Evolutionary conservation across 148 eudicot species (phyloP).

Genomic region (Salicornia ramosissima): DNA sequence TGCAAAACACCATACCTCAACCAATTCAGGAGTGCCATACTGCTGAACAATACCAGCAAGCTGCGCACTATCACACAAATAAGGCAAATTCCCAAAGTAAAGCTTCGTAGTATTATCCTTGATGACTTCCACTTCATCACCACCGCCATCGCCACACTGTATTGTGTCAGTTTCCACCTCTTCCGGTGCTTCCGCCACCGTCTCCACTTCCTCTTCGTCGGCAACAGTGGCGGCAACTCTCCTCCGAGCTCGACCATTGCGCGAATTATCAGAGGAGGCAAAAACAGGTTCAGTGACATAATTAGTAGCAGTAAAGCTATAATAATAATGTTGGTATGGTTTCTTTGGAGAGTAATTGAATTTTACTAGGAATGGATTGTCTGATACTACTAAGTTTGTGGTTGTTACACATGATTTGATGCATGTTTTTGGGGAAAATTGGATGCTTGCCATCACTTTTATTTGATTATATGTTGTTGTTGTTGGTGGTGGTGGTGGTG

Average conservation of each 20-base stretch:
- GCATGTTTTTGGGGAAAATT: slow-evolving; percentile 34
- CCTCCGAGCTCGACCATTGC: slow-evolving; percentile 36
- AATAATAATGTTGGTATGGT: slow-evolving; percentile 22
- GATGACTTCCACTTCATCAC: slow-evolving; percentile 12
- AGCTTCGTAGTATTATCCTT: slow-evolving; percentile 56
- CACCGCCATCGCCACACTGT: slow-evolving; percentile 15
- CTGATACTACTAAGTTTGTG: slow-evolving; percentile 17
- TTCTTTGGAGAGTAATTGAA: slow-evolving; percentile 14
- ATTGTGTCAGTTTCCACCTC: background rate
- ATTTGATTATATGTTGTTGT: slow-evolving; percentile 41
- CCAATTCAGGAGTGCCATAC: slow-evolving; percentile 75
- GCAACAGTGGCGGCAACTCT: slow-evolving; percentile 48
- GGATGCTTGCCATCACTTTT: slow-evolving; percentile 15
- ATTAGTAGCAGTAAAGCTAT: slow-evolving; percentile 11
- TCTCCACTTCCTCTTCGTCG: slow-evolving; percentile 30
- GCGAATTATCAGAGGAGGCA: slow-evolving; percentile 2
- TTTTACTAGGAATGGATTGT: slow-evolving; percentile 21
- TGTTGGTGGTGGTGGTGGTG: slow-evolving; percentile 47
- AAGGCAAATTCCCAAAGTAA: slow-evolving; percentile 89
- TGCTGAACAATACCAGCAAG: slow-evolving; percentile 87
- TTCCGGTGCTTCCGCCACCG: slow-evolving; percentile 21
- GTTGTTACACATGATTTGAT: slow-evolving; percentile 25
- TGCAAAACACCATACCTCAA: slow-evolving; percentile 88
- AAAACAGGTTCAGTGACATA: slow-evolving; percentile 22
- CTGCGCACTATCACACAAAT: slow-evolving; percentile 86